Evolutionary conservation across 306 rosid genomes (phyloP).

Genomic region (Begonia masoniana): DNA sequence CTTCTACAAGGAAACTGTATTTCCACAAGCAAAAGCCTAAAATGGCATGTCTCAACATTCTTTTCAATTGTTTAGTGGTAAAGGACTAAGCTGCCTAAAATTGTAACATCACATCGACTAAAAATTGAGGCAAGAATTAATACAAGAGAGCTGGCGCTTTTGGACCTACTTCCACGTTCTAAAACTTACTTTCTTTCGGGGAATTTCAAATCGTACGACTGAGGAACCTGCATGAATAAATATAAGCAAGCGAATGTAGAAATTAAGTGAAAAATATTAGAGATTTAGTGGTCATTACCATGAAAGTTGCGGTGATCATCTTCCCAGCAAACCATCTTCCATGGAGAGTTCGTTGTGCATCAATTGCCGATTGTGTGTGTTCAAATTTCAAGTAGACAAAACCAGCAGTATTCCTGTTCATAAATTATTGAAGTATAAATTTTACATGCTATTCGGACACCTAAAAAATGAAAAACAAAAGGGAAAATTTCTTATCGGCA

Average conservation of each 20-base stretch:
- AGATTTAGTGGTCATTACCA: slow-evolving; percentile 28
- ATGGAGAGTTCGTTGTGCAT: slow-evolving; percentile 74
- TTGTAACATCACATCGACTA: too few species aligned
- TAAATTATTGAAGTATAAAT: neutral
- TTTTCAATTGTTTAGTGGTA: too few species aligned
- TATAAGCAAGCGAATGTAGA: neutral
- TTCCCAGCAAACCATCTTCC: slow-evolving; percentile 99
- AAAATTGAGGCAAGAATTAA: too few species aligned
- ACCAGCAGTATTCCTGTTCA: slow-evolving; percentile 68
- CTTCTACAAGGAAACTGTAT: too few species aligned
- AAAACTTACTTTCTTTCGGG: slow-evolving; percentile 37
- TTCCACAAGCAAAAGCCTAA: too few species aligned
- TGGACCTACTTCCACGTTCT: neutral
- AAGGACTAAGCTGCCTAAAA: too few species aligned
- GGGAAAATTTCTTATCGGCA: neutral
- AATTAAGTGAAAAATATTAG: neutral
- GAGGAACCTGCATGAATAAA: slow-evolving; percentile 39
- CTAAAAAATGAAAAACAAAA: too few species aligned
- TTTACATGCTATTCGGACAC: too few species aligned
- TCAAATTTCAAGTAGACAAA: slow-evolving; percentile 62
- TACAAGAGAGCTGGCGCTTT: too few species aligned
- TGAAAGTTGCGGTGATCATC: slow-evolving; percentile 76
- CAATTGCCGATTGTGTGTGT: slow-evolving; percentile 44
- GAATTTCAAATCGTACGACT: slow-evolving; percentile 47
- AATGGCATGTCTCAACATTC: too few species aligned